A percentile compares a stretch with the other conserved stretches of the same genome.
These are phyloP conservation scores for Odontarrhena argentea DNA, from an alignment of 345 rosid species.

Conservation along the genomic window DNA sequence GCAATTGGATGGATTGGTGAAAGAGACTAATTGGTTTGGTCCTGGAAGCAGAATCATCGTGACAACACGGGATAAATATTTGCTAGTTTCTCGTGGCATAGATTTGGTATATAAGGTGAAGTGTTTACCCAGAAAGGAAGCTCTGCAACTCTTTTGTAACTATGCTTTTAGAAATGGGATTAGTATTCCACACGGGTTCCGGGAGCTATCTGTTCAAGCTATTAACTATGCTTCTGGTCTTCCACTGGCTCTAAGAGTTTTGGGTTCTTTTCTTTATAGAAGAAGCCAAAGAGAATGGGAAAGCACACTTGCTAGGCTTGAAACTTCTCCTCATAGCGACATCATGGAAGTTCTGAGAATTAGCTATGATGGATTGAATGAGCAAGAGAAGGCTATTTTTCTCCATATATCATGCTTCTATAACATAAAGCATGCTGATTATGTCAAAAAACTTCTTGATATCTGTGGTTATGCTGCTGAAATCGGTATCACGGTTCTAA, in stretches of 20 bases:
- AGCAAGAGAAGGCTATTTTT: conserved; percentile 41
- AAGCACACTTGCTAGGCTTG: conserved; percentile 35
- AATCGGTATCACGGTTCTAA: conserved; percentile 40
- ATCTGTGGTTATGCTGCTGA: conserved; percentile 36
- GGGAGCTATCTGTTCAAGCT: conserved; percentile 24
- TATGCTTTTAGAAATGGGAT: conserved; percentile 30
- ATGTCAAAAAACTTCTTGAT: conserved; percentile 36
- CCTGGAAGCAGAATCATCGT: conserved; percentile 40
- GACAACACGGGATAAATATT: conserved; percentile 40
- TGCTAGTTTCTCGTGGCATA: conserved; percentile 33
- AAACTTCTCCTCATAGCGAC: conserved; percentile 36
- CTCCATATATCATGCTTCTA: conserved; percentile 46
- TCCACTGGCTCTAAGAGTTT: conserved; percentile 50
- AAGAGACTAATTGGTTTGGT: conserved; percentile 36
- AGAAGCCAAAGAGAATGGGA: conserved; percentile 38
- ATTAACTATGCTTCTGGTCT: conserved; percentile 43
- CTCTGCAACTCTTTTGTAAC: conserved; percentile 37
- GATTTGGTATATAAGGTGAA: conserved; percentile 28
- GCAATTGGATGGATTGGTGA: conserved; percentile 33
- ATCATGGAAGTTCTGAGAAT: conserved; percentile 38
- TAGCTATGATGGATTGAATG: conserved; percentile 47
- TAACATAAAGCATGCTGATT: conserved; percentile 22
- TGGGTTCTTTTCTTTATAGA: conserved; percentile 40
- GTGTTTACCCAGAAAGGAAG: conserved; percentile 30
- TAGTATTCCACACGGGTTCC: conserved; percentile 23